These are phyloP conservation scores for Suhomyces anneliseae DNA, from an alignment of 1,139 yeast genomes.

Conservation along the genomic window DNA sequence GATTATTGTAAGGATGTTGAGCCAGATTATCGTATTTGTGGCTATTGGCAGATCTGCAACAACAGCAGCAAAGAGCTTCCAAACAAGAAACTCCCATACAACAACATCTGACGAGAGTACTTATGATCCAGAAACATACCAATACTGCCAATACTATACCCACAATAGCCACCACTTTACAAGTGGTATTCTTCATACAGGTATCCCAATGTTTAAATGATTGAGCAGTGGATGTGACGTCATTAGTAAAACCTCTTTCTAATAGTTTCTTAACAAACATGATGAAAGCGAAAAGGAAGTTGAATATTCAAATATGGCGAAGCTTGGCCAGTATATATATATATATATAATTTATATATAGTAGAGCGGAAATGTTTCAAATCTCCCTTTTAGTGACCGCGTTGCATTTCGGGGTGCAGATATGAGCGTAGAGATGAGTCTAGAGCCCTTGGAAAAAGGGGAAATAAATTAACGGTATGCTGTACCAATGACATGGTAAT, in stretches of 20 bases:
- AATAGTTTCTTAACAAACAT: constrained; percentile 7
- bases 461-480: background rate
- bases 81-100: constrained; percentile 47
- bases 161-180: constrained; percentile 78
- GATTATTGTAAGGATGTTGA: constrained; percentile 29
- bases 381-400: background rate
- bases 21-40: constrained; percentile 17
- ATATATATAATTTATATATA: too few species aligned
- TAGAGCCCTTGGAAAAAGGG: background rate
- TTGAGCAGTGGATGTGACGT: constrained; percentile 46
- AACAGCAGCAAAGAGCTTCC: constrained; percentile 49
- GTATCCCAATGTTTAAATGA: constrained; percentile 71
- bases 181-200: constrained; percentile 74
- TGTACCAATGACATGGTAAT: too few species aligned
- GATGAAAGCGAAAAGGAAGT: background rate
- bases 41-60: constrained; percentile 33
- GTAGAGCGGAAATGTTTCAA: background rate
- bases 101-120: constrained; percentile 43
- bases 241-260: constrained; percentile 12
- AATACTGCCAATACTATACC: constrained; percentile 60
- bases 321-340: too few species aligned
- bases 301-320: too few species aligned
- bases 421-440: background rate
- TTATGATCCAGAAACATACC: constrained; percentile 43
- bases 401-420: background rate